phyloP scores from a whole-genome alignment of 371 early-diverging fungal genomes.

The Modicella reniformis region DNA sequence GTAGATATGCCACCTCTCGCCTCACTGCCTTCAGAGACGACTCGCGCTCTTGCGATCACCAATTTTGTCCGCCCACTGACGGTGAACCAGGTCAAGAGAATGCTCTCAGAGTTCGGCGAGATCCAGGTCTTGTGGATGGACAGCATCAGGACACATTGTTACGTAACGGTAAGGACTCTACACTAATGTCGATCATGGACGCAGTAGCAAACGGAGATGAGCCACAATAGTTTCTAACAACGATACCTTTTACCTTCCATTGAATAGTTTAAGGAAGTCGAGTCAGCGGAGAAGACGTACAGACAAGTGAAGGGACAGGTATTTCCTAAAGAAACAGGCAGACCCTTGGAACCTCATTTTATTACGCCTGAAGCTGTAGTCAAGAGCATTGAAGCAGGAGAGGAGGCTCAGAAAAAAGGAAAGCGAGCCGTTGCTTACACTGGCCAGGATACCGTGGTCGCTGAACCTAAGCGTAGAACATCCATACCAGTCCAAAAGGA shows the following conservation, averaged over 20 bases:
- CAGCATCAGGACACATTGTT: constrained; percentile 85
- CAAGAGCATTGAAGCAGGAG: constrained; percentile 68
- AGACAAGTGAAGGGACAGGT: constrained; percentile 64
- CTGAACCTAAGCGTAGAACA: constrained; percentile 30
- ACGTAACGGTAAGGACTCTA: constrained; percentile 82
- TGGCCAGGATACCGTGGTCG: constrained; percentile 26
- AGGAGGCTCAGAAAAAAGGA: constrained; percentile 63
- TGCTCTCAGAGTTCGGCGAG: constrained; percentile 73
- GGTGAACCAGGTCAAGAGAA: constrained; percentile 66
- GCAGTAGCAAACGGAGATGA: too few relatives aligned
- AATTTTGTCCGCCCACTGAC: constrained; percentile 84
- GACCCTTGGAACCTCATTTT: constrained; percentile 63
- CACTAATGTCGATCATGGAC: too few relatives aligned
- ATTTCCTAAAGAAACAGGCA: constrained; percentile 78
- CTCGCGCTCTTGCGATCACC: constrained; percentile 70
- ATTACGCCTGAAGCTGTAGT: constrained; percentile 68
- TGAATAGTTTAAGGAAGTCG: constrained; percentile 61
- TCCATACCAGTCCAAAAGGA: constrained; percentile 18
- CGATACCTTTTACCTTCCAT: neutral
- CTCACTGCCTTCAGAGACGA: constrained; percentile 8
- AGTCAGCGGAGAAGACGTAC: constrained; percentile 65
- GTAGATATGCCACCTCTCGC: neutral
- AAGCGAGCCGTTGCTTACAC: constrained; percentile 33
- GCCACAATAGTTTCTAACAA: neutral
- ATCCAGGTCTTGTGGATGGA: constrained; percentile 85